Conservation (phyloP, 208 protist genomes). For the Acanthamoeba divionensis region DNA sequence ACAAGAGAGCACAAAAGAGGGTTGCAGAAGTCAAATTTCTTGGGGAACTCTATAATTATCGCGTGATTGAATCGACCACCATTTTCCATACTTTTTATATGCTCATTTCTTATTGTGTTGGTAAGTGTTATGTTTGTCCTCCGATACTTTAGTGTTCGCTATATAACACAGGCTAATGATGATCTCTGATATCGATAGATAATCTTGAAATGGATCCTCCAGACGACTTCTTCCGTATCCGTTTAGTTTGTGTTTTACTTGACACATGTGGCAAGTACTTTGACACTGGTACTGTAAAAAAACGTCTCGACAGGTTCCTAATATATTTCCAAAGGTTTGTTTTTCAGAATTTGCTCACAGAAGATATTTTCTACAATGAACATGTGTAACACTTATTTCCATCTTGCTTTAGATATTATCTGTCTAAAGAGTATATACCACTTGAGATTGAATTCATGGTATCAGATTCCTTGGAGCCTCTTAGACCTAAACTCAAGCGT, state of each 20-base stretch:
- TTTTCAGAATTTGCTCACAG: not conserved
- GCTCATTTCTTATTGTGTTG: conserved; percentile 62
- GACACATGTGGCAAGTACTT: conserved; percentile 69
- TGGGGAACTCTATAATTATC: conserved; percentile 76
- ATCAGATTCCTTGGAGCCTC: conserved; percentile 66
- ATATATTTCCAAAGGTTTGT: conserved; percentile 69
- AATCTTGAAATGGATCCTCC: conserved; percentile 59
- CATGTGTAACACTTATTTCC: not conserved
- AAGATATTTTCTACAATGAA: not conserved
- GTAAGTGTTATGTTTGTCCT: too few relatives aligned
- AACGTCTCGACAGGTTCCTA: conserved; percentile 69
- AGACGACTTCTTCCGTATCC: conserved; percentile 73
- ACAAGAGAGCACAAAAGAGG: conserved; percentile 60
- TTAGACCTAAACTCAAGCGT: conserved; percentile 18
- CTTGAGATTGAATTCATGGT: conserved; percentile 78
- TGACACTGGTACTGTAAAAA: conserved; percentile 17
- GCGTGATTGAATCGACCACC: conserved; percentile 60
- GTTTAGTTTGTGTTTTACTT: conserved; percentile 66
- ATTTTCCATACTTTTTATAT: conserved; percentile 71
- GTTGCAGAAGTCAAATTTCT: conserved; percentile 70
- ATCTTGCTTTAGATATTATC: conserved; percentile 14
- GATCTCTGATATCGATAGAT: not conserved
- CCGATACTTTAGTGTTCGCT: too few relatives aligned
- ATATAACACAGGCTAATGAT: not conserved
- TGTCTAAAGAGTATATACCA: conserved; percentile 68